These are phyloP conservation scores for Paraleonurus japonicus DNA, from an alignment of 257 asterid species.

Conservation along the genomic window DNA sequence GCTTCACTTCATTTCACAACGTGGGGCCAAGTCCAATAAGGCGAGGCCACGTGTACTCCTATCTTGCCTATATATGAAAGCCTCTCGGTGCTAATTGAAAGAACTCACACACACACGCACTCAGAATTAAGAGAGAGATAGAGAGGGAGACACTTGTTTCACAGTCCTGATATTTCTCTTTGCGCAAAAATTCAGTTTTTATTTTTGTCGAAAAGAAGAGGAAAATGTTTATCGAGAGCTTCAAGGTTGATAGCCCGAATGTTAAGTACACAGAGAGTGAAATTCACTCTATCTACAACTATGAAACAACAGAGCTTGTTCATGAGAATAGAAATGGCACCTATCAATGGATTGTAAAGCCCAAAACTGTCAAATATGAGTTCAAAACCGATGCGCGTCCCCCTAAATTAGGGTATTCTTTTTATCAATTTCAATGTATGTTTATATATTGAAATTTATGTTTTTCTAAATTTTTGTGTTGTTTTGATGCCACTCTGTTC, in stretches of 20 bases:
- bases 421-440: background rate
- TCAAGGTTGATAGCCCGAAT: conserved; percentile 91
- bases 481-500: background rate
- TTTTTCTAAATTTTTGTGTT: background rate
- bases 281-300: conserved; percentile 73
- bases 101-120: conserved; percentile 20
- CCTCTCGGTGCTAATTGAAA: background rate
- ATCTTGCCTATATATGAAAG: conserved; percentile 31
- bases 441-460: background rate
- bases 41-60: conserved; percentile 31
- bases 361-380: conserved; percentile 79
- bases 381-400: conserved; percentile 80
- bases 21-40: conserved; percentile 24
- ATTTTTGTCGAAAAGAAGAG: background rate
- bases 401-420: conserved; percentile 80
- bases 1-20: conserved; percentile 34
- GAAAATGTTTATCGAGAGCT: conserved; percentile 83
- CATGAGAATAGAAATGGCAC: conserved; percentile 78
- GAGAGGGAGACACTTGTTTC: conserved; percentile 17
- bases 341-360: conserved; percentile 92
- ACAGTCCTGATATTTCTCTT: conserved; percentile 19
- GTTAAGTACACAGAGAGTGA: conserved; percentile 76
- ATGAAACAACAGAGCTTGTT: conserved; percentile 88
- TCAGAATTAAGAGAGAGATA: background rate
- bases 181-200: background rate